Evolutionary conservation across 2,329 filamentous ascomycete species (phyloP), one percentile per base, ranked within the genome.

Genomic region (Aspergillus uvarum): DNA sequence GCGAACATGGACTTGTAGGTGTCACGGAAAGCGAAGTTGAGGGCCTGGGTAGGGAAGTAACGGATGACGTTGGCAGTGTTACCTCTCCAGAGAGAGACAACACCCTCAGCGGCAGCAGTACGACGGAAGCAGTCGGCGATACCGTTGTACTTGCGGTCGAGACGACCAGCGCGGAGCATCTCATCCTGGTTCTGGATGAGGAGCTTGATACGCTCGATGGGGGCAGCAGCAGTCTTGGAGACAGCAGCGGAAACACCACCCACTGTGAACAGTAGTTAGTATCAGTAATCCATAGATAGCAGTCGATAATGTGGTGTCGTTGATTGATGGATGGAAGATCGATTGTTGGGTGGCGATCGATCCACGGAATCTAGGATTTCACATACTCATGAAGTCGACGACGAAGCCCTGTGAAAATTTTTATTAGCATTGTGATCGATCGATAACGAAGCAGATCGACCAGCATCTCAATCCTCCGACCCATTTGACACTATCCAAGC

Each of bases 121-220:
- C 95, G 91, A 76, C 84, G 85, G 90, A 99, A 99, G 87, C 95
- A 98, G 81, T 99, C 95, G 64, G 67, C 77, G 80, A 99, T 98
- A 81, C 95, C 95, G 76, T 84, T 83, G 88, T 97, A 99, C 84
- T 94, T 96, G 83, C 89, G 89, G 87, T 96, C 92, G 70, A 99
- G 94, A 92, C 95, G 95, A 81, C 95, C 95, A 79, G 89, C 82
- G 89, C 96, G 96, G 77, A 99, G 85, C 95, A 99, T 99, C 88
- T 99, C 95, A 95, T 99, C 95, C 95, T 99, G 95, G 87, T 99
- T 99, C 88, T 99, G 95, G 86, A 99, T 96, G 79, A 99, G 91
- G 80, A 99, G 95, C 93, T 99, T 99, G 85, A 99, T 90, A 92
- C 95, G 95, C 93, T 99, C 95, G 76, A 99, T 99, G 84, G 95